Evolutionary conservation across 2,329 filamentous ascomycete species (phyloP).

Genomic region (Aureobasidium sp.): DNA sequence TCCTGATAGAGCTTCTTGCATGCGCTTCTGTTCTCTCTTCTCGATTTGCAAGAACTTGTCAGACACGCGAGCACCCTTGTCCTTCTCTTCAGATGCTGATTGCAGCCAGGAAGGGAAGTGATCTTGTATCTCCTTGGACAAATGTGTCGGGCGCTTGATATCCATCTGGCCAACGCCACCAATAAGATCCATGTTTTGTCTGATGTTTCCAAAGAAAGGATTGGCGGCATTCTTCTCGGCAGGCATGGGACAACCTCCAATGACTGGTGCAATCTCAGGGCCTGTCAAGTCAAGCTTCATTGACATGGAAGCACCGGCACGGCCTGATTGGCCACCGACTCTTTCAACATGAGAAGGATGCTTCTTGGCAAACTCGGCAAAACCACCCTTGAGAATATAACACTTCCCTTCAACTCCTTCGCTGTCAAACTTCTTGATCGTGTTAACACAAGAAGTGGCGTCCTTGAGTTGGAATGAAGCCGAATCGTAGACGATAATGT

Average conservation of each 20-base stretch:
- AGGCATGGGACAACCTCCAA: slow-evolving; percentile 81
- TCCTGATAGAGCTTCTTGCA: slow-evolving; percentile 69
- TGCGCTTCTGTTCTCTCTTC: slow-evolving; percentile 77
- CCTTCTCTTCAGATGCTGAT: slow-evolving; percentile 54
- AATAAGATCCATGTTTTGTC: slow-evolving; percentile 91
- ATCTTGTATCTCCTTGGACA: slow-evolving; percentile 41
- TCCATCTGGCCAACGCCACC: slow-evolving; percentile 80
- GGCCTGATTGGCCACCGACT: slow-evolving; percentile 9
- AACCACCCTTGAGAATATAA: slow-evolving; percentile 74
- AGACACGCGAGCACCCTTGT: slow-evolving; percentile 73
- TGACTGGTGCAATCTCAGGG: slow-evolving; percentile 62
- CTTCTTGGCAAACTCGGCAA: slow-evolving; percentile 59
- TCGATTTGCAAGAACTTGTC: slow-evolving; percentile 81
- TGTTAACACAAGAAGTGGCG: slow-evolving; percentile 70
- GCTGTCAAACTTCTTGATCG: slow-evolving; percentile 82
- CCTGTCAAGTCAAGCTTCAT: slow-evolving; percentile 39
- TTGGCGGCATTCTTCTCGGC: slow-evolving; percentile 59
- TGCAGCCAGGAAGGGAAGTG: slow-evolving; percentile 70
- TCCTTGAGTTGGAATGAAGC: slow-evolving; percentile 72
- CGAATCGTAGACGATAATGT: slow-evolving; percentile 82
- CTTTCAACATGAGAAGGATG: slow-evolving; percentile 59
- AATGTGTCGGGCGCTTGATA: slow-evolving; percentile 48
- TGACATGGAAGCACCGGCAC: slow-evolving; percentile 14
- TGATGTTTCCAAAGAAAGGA: slow-evolving; percentile 92
- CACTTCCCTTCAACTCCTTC: slow-evolving; percentile 72